Base-by-base conservation (phyloP, 176 grass and related monocot species). In the Bolboschoenus planiculmis region DNA sequence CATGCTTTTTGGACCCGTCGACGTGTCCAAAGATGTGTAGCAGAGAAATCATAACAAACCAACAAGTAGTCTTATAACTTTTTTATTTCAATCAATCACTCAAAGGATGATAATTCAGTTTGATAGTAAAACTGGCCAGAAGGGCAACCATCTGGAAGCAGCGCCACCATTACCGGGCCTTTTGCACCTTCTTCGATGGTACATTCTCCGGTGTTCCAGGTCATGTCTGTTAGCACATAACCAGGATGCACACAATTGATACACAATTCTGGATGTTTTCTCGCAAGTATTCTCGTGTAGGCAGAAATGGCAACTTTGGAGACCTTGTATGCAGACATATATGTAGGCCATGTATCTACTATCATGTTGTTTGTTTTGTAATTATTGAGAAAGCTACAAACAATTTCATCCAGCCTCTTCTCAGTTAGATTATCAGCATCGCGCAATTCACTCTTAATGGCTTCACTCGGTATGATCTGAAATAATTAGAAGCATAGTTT, bases 191-290 rank as follows among this genome's bases (percentile, higher is more conserved):
- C 88, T 31, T 90, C 86, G 0, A 84, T 62, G n/a, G 90, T 70
- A 18, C 86, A 58, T 10, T 70, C 3, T 1, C 93, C 90, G 0
- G 58, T 57, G 57, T 88, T 83, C 9, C 2, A 16, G 39, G 79
- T 90, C 7, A 90, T 26, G 33, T 90, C 90, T 1, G 90, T 92
- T 83, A 86, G 83, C 7, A 92, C 86, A 50, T 62, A 95, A 8
- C 93, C 93, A 0, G 90, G 90, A 2, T 74, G 18, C 43, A 59
- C 68, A 48, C 89, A 91, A 54, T 91, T 94, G 6, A 90, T 75
- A 64, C 66, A 87, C 18, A 94, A 55, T 30, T 11, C 56, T 0
- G 86, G 67, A 35, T 88, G 71, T 60, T 46, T 83, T 72, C 53
- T 85, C 1, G 88, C 90, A 1, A 92, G 85, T 10, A 88, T 37